Evolutionary conservation across 495 filamentous ascomycete genomes (phyloP), one percentile per base, ranked within the genome.

Genomic region (Podospora bellae-mahoneyi): DNA sequence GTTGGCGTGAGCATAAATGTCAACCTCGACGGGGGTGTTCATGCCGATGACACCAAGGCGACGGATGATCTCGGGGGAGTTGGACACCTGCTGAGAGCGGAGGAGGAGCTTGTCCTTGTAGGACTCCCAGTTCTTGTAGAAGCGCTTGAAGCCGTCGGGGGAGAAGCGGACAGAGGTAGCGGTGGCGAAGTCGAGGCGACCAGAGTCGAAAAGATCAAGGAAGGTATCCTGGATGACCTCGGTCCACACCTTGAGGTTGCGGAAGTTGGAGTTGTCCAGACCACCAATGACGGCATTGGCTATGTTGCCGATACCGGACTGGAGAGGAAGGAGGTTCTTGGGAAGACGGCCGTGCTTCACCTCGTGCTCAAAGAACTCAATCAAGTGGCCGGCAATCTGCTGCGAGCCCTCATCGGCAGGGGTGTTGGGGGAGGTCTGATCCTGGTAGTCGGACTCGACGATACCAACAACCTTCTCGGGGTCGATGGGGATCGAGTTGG

Each of bases 1-100:
- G 89, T 96, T 97, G 65, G 93, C 93, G 79, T 97, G 93, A 16
- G 93, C 93, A 81, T 96, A 97, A 78, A 96, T 95, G 78, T 96
- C 93, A 20, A 96, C 92, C 80, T 96, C 93, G 69, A 96, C 91
- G 28, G 93, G 93, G 2, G 93, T 97, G 84, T 97, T 97, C 93
- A 96, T 96, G 76, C 92, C 93, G 76, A 97, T 96, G 71, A 92
- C 88, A 66, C 92, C 93, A 1, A 96, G 83, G 3, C 93, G 86
- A 19, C 91, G 87, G 82, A 97, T 96, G 83, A 97, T 96, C 80
- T 96, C 93, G 69, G 93, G 93, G n/a, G 88, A 90, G 87, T 97
- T 97, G 74, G 90, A 93, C 39, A 97, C 92, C 74, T 90, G 88
- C 81, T 97, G 93, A 3, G 90, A 89, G 62, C 93, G 91, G 48